phyloP scores from a whole-genome alignment of 352 stramenopile species.

The Stramenopiles sp. region DNA sequence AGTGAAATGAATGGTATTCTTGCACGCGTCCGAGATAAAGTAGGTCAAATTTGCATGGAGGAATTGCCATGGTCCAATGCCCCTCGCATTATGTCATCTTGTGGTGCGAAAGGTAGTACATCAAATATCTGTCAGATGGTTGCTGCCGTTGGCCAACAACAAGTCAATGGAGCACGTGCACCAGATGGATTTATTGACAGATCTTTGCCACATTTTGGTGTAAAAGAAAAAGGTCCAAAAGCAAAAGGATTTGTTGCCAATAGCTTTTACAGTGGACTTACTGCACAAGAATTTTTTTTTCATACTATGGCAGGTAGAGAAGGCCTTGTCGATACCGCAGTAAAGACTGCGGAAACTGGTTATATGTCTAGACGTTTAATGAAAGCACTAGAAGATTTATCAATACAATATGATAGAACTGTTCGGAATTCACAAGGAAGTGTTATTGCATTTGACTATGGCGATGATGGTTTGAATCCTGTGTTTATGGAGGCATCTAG shows the following conservation, averaged over 20 bases:
- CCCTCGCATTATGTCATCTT: constrained; percentile 91
- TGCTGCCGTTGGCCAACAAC: constrained; percentile 94
- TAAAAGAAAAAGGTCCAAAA: constrained; percentile 70
- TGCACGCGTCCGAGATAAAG: constrained; percentile 86
- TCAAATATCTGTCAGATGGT: constrained; percentile 99
- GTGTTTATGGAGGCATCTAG: constrained; percentile 83
- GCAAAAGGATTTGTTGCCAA: constrained; percentile 99
- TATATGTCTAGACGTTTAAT: constrained; percentile 92
- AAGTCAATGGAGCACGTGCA: constrained; percentile 90
- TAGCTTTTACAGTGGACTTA: constrained; percentile 95
- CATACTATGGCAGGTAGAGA: constrained; percentile 98
- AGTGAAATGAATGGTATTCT: constrained; percentile 94
- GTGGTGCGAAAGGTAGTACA: constrained; percentile 91
- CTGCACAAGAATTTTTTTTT: constrained; percentile 99
- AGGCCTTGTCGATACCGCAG: constrained; percentile 96
- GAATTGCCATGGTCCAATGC: constrained; percentile 91
- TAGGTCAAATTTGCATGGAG: constrained; percentile 90
- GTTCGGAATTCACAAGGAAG: constrained; percentile 63
- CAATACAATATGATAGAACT: constrained; percentile 69
- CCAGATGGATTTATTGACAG: constrained; percentile 95
- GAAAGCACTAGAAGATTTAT: constrained; percentile 91
- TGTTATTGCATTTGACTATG: constrained; percentile 97
- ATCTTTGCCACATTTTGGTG: constrained; percentile 87
- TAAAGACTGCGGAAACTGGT: constrained; percentile 97
- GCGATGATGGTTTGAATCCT: constrained; percentile 94